phyloP scores from a whole-genome alignment of 2,329 filamentous ascomycete species.

The Colletotrichum sp. region DNA sequence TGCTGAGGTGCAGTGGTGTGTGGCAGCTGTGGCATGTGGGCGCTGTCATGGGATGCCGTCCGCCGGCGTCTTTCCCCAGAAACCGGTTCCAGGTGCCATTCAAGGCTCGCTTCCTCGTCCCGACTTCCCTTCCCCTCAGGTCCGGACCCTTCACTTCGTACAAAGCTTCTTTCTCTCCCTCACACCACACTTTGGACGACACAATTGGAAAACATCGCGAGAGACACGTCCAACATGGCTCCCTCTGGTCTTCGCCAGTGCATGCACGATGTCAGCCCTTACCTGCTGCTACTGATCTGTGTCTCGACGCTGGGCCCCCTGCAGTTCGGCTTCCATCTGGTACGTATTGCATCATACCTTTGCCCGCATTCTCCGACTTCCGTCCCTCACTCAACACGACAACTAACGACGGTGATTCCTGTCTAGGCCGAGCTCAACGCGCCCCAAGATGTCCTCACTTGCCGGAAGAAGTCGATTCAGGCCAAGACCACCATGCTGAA shows the following conservation, averaged over 20 bases:
- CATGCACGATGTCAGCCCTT: constrained; percentile 67
- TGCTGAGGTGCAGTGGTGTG: neutral
- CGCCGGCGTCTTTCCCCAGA: neutral
- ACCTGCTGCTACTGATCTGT: constrained; percentile 77
- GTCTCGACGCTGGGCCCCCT: constrained; percentile 85
- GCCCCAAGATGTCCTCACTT: constrained; percentile 92
- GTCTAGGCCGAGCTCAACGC: constrained; percentile 89
- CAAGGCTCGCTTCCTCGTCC: constrained; percentile 8
- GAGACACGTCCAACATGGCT: constrained; percentile 31
- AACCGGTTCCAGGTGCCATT: neutral
- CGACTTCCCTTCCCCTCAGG: neutral
- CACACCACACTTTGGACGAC: neutral
- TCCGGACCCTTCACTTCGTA: neutral
- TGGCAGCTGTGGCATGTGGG: neutral
- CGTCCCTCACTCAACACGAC: neutral
- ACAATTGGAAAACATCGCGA: neutral
- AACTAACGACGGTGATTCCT: neutral
- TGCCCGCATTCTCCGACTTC: neutral
- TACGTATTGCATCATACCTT: constrained; percentile 44
- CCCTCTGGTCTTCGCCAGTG: constrained; percentile 42
- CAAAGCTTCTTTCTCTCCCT: neutral
- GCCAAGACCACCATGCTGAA: constrained; percentile 25
- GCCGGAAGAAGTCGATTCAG: constrained; percentile 62
- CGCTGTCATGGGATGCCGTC: neutral
- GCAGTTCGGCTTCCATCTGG: constrained; percentile 93